phyloP scores from a whole-genome alignment of 2,329 filamentous ascomycete species.

The Dactylellina drechsleri region DNA sequence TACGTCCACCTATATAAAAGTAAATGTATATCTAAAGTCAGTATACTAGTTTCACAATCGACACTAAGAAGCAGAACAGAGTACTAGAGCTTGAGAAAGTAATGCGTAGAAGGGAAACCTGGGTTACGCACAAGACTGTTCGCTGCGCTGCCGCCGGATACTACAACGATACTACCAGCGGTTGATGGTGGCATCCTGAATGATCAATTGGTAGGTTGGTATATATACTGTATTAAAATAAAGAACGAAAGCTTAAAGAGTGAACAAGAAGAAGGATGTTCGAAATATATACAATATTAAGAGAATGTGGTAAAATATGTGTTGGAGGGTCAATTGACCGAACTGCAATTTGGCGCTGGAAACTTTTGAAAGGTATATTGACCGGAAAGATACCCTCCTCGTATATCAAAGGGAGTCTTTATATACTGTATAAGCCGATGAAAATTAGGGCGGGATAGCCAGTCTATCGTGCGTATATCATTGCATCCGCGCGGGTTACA shows the following conservation, averaged over 20 bases:
- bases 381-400: too few relatives aligned
- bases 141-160: constrained; percentile 51
- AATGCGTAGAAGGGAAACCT: neutral
- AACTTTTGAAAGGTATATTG: too few relatives aligned
- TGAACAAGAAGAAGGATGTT: neutral
- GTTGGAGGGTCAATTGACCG: too few relatives aligned
- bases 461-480: too few relatives aligned
- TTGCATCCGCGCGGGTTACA: too few relatives aligned
- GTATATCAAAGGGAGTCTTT: too few relatives aligned
- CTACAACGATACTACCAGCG: constrained; percentile 35
- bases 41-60: neutral
- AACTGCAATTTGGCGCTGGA: too few relatives aligned
- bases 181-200: constrained; percentile 1
- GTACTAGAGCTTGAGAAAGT: neutral
- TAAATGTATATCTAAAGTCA: neutral
- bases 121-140: constrained; percentile 46
- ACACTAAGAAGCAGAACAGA: neutral
- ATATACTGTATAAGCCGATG: too few relatives aligned
- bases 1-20: constrained; percentile 38
- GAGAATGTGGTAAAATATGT: neutral
- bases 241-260: neutral
- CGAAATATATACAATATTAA: neutral
- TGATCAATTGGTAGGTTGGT: neutral
- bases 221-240: neutral
- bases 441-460: too few relatives aligned